Evolutionary conservation across 148 eudicot species (phyloP).

Genomic region (Spergularia bocconei): DNA sequence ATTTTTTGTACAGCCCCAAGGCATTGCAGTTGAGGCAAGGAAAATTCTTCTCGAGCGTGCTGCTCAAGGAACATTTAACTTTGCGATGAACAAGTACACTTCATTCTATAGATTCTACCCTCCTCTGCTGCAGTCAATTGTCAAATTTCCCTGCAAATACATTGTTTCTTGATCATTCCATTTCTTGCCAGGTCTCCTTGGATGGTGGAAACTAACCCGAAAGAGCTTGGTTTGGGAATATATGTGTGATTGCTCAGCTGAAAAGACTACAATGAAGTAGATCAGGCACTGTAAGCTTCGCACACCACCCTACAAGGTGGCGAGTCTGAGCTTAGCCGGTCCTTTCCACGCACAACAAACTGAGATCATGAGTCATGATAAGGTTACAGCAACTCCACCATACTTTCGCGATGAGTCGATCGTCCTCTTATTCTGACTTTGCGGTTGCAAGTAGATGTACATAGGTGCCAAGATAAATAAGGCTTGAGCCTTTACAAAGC

Average conservation of each 20-base stretch:
- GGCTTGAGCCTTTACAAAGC: background rate
- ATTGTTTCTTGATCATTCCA: conserved; percentile 5
- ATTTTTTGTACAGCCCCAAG: conserved; percentile 60
- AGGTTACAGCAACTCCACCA: background rate
- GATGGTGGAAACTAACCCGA: conserved; percentile 95
- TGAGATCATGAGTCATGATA: background rate
- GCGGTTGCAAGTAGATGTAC: conserved; percentile 3
- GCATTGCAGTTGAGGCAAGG: conserved; percentile 85
- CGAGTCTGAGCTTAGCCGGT: background rate
- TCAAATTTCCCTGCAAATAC: background rate
- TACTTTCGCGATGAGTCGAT: background rate
- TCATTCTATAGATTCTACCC: background rate
- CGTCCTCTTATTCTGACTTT: background rate
- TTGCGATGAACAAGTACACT: conserved; percentile 78
- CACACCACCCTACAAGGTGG: background rate
- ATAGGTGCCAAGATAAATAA: background rate
- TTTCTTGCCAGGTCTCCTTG: conserved; percentile 73
- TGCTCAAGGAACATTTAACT: conserved; percentile 71
- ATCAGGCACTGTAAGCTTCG: background rate
- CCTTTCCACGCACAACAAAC: background rate
- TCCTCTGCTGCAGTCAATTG: background rate
- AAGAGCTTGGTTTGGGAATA: conserved; percentile 83
- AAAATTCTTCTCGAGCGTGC: conserved; percentile 70
- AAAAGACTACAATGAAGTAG: background rate
- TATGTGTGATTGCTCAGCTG: conserved; percentile 34